Evolutionary conservation across 176 grass and related monocot genomes (phyloP), one percentile per base, ranked within the genome.

Genomic region (Phragmites australis): DNA sequence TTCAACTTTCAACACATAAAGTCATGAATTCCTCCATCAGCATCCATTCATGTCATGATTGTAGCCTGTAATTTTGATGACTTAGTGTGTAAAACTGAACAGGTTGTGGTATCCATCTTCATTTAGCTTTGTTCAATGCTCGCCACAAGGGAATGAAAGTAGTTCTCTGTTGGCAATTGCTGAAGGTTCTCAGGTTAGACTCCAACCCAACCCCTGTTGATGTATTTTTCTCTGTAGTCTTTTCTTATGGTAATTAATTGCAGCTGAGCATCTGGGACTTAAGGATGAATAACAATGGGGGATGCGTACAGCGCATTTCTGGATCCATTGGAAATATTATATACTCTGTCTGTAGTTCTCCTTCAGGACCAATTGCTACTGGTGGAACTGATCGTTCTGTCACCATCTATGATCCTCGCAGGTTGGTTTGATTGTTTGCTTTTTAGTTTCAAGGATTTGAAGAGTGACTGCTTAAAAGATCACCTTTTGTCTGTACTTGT

Each of bases 231-330:
- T 31, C 48, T 42, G 42, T 54, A 6, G 6, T 73, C 26, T 85
- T 52, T 84, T 81, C 77, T 77, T 47, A 85, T 71, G 37, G 22
- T 45, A 18, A 58, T 81, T 84, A 30, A 1, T 62, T 94, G 55
- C 88, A 98, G 92, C 54, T 98, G 72, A 89, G 87, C 83, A 93
- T 98, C 48, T 98, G 92, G 96, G 96, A 98, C 75, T 68, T 93
- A 55, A 91, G 96, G 81, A 88, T 85, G 81, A 87, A 87, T 72
- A 86, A 89, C 49, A 98, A 94, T 72, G 96, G 96, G 81, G 96
- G 96, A 56, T 98, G 96, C 17, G 51, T 91, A 63, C 85, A 89
- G 18, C 78, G 84, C 72, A 75, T 91, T 83, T 91, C 77, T 83
- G 89, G 90, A 75, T 92, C 88, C 47, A 67, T 88, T 54, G 88